A percentile compares a stretch with the other conserved stretches of the same genome.
phyloP scores from a whole-genome alignment of 202 grass and related monocot species.

The Carex sylvatica region DNA sequence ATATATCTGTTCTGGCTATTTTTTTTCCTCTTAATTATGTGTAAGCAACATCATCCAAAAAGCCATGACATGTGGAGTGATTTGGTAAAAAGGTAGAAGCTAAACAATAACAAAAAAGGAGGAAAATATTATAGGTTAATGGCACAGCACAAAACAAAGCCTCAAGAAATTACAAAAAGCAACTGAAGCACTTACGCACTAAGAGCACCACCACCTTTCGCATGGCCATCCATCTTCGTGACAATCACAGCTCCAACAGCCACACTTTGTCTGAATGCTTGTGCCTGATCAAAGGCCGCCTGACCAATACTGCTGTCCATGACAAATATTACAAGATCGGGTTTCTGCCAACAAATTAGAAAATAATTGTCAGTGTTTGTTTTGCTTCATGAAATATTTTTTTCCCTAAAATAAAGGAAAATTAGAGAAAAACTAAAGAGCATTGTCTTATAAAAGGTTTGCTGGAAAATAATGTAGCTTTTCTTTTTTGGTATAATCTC shows the following conservation, averaged over 20 bases:
- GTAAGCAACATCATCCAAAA: not conserved
- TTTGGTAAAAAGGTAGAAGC: not conserved
- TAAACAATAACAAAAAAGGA: not conserved
- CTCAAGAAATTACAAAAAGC: not conserved
- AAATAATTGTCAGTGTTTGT: constrained; percentile 3
- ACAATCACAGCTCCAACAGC: constrained; percentile 96
- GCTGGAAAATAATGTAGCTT: not conserved
- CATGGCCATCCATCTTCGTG: constrained; percentile 97
- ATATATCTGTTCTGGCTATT: not conserved
- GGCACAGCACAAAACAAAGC: not conserved
- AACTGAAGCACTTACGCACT: constrained; percentile 79
- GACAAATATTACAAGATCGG: constrained; percentile 92
- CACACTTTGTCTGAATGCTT: constrained; percentile 95
- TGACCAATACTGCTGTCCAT: constrained; percentile 98
- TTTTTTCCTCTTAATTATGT: not conserved
- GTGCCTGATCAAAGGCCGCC: constrained; percentile 97
- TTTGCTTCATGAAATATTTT: constrained; percentile 15
- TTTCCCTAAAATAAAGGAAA: not conserved
- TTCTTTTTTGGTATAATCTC: not conserved
- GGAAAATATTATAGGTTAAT: not conserved
- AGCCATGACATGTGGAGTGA: not conserved
- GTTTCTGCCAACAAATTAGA: constrained; percentile 59
- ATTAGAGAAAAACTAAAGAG: not conserved
- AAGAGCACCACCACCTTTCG: constrained; percentile 86
- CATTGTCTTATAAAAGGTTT: not conserved